Conservation (phyloP, 352 stramenopile species). For the Albugo candida region DNA sequence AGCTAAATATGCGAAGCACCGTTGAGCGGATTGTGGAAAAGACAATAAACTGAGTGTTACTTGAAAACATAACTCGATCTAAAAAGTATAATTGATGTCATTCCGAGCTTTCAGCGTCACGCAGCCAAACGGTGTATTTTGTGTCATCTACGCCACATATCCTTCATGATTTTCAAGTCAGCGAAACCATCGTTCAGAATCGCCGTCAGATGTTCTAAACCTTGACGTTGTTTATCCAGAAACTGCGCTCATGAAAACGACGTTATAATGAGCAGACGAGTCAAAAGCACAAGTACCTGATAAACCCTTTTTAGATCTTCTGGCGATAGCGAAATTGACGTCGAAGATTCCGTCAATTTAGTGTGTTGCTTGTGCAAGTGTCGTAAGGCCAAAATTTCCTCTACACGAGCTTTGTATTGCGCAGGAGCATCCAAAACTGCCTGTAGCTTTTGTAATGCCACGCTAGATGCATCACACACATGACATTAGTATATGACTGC, state of each 20-base stretch:
- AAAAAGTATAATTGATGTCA: too few relatives aligned
- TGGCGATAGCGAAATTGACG: slow-evolving; percentile 36
- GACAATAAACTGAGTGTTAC: too few relatives aligned
- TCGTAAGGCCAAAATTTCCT: slow-evolving; percentile 54
- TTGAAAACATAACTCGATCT: too few relatives aligned
- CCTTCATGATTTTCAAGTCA: slow-evolving; percentile 77
- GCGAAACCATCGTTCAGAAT: slow-evolving; percentile 71
- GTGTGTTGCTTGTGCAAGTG: slow-evolving; percentile 34
- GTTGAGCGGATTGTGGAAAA: too few relatives aligned
- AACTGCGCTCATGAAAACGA: slow-evolving; percentile 16
- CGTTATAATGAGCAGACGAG: too few relatives aligned
- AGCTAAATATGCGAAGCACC: too few relatives aligned
- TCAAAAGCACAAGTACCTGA: slow-evolving; percentile 15
- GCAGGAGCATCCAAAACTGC: slow-evolving; percentile 53
- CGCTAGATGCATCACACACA: slow-evolving; percentile 11
- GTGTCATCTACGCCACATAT: slow-evolving; percentile 37
- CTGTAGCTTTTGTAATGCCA: slow-evolving; percentile 70
- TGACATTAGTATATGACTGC: too few relatives aligned
- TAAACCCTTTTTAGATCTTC: slow-evolving; percentile 59
- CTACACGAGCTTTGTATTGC: slow-evolving; percentile 75
- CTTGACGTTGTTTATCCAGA: slow-evolving; percentile 70
- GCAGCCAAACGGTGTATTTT: too few relatives aligned
- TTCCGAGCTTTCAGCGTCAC: too few relatives aligned
- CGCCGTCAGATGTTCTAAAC: slow-evolving; percentile 59
- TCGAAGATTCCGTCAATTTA: slow-evolving; percentile 1